Conservation (phyloP, 139 green algal genomes). For the Chlorella ohadii region DNA sequence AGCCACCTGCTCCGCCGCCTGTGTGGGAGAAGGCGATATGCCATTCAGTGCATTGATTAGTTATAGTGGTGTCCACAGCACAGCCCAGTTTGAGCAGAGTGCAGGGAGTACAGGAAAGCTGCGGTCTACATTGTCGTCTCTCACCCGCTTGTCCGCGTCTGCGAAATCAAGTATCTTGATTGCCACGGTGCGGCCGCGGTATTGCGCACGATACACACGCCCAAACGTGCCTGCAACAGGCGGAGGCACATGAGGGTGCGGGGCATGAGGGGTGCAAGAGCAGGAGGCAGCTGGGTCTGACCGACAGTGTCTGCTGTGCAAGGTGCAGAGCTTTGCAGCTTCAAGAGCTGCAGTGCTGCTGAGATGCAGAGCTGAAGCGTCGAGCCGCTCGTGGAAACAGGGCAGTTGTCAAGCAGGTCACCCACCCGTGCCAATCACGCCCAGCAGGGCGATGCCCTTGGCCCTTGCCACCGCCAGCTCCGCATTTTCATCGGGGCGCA, state of each 20-base stretch:
- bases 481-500: not conserved
- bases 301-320: too few species aligned
- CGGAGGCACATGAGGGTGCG: not conserved
- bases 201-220: conserved; percentile 6
- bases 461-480: conserved; percentile 7
- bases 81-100: too few species aligned
- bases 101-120: too few species aligned
- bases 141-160: too few species aligned
- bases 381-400: too few species aligned
- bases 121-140: too few species aligned
- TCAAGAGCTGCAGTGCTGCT: too few species aligned
- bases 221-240: conserved; percentile 14
- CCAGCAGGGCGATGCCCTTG: conserved; percentile 22
- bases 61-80: too few species aligned
- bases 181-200: not conserved
- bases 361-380: not conserved
- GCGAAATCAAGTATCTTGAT: conserved; percentile 1
- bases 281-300: not conserved
- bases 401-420: not conserved
- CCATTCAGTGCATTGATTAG: too few species aligned
- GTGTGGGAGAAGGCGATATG: too few species aligned
- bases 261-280: not conserved
- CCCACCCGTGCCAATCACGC: conserved; percentile 12
- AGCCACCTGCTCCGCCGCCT: too few species aligned
- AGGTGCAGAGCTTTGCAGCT: too few species aligned